A percentile compares a stretch with the other conserved stretches of the same genome.
Conservation (phyloP, 1,284 basidiomycete species). For the Termitomyces sp. region DNA sequence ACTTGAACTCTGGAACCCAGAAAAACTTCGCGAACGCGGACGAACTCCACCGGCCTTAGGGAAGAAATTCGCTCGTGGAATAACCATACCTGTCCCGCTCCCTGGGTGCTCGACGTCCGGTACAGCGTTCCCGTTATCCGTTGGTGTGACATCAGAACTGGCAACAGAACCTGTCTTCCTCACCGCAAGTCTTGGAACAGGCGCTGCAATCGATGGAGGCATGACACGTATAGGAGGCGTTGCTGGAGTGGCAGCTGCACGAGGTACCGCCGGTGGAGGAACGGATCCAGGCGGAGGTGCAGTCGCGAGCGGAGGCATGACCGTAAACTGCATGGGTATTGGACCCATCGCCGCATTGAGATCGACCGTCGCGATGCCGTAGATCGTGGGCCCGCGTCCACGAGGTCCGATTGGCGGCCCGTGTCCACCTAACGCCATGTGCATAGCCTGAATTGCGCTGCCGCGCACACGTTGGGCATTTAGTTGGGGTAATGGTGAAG, state of each 20-base stretch:
- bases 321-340: constrained; percentile 59
- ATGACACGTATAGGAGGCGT: background rate
- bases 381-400: constrained; percentile 47
- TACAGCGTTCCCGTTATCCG: background rate
- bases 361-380: constrained; percentile 55
- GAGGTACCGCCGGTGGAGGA: background rate
- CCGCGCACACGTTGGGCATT: constrained; percentile 11
- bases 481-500: constrained; percentile 17
- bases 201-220: background rate
- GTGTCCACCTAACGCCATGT: constrained; percentile 17
- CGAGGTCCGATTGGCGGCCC: constrained; percentile 5
- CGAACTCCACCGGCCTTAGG: constrained; percentile 47
- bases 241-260: background rate
- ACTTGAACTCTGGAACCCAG: constrained; percentile 48
- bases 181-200: constrained; percentile 4
- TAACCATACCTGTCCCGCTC: constrained; percentile 22
- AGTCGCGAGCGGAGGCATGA: constrained; percentile 46
- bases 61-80: constrained; percentile 58
- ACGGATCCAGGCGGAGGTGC: constrained; percentile 17
- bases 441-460: constrained; percentile 20
- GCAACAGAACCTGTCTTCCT: constrained; percentile 10
- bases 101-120: background rate
- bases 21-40: constrained; percentile 71
- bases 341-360: constrained; percentile 49
- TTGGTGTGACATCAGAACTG: constrained; percentile 8